Conservation (phyloP, 345 rosid species). For the Eucalyptus paniculata region DNA sequence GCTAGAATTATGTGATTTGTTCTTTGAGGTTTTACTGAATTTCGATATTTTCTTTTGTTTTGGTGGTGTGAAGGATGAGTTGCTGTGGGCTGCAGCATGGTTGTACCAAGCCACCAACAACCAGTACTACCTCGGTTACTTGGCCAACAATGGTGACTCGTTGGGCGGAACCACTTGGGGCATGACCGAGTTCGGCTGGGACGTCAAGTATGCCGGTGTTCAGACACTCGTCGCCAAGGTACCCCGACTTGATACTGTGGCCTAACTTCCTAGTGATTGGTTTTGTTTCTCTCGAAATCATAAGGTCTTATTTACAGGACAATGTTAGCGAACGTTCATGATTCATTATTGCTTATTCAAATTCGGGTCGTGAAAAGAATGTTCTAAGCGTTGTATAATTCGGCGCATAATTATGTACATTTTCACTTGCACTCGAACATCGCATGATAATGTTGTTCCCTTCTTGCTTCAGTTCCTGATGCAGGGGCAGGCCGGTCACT, state of each 20-base stretch:
- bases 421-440: neutral
- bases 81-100: conserved; percentile 99
- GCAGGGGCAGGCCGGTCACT: conserved; percentile 75
- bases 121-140: conserved; percentile 65
- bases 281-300: neutral
- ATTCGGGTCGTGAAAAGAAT: rapidly evolving
- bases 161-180: conserved; percentile 93
- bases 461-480: conserved; percentile 50
- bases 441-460: neutral
- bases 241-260: neutral
- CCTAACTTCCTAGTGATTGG: neutral
- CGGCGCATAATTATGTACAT: rapidly evolving
- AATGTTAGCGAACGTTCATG: neutral
- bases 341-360: neutral
- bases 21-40: neutral
- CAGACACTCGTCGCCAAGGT: conserved; percentile 96
- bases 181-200: conserved; percentile 98
- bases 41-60: neutral
- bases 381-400: neutral
- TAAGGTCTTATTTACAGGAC: neutral
- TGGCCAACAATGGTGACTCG: conserved; percentile 69
- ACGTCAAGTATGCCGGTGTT: conserved; percentile 93
- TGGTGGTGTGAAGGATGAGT: conserved; percentile 52
- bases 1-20: neutral
- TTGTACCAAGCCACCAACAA: conserved; percentile 74